Base-by-base conservation (phyloP, 352 stramenopile species). In the Peronospora destructor region DNA sequence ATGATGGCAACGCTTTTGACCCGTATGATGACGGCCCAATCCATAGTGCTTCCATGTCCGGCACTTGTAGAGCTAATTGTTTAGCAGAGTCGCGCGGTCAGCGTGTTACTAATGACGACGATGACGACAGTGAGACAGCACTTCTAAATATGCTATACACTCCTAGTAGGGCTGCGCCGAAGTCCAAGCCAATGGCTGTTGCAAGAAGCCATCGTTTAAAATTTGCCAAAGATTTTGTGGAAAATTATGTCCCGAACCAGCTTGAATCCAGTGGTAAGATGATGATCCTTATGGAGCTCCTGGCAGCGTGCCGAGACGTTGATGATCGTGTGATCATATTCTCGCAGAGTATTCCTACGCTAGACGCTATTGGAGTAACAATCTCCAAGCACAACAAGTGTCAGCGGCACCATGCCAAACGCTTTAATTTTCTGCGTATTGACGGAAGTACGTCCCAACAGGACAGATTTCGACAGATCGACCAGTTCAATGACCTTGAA, bases 241-340 rank as follows among this genome's bases (percentile, higher is more conserved):
- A 66, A 1, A 60, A 71, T 9, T 89, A 94, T 53, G 63, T 69
- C 4, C 53, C 53, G 3, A 70, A 54, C 16, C 64, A 77, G 36
- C 61, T 88, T 0, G 72, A 85, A 36, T 61, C 84, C 5, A 94
- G 81, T 40, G 84, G 81, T 32, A 95, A 95, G 52, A 94, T 94
- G 79, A 68, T 90, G 50, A 71, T 95, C 11, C 50, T 94, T 9
- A 86, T 94, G 73, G 61, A 89, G 47, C 68, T 95, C 26, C 52
- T 95, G 11, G 56, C 51, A 6, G 69, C 79, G 28, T 90, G 74
- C 13, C 79, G 87, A 19, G 56, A 66, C 25, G 71, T 91, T 23
- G 72, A 68, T 11, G 85, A 95, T 53, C 85, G 86, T 21, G 77
- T 93, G 35, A 91, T 94, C 19, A 68, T 95, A 26, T 95, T 95